phyloP scores from a whole-genome alignment of 208 protist genomes.

The Chromosphaera perkinsii region DNA sequence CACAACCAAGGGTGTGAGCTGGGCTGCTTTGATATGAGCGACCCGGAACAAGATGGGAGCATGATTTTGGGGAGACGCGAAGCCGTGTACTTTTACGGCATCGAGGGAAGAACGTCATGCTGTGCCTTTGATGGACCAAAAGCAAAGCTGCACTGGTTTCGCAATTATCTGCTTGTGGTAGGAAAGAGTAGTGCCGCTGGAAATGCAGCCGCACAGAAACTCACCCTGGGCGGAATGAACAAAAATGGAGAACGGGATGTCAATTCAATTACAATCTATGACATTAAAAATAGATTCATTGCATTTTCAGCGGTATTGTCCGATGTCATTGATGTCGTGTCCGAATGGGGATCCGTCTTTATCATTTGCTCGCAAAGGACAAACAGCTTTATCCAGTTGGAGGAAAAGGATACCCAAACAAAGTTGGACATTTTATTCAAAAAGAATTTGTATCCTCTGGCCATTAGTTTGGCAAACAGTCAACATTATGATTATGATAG shows the following conservation, averaged over 20 bases:
- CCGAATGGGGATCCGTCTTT: conserved; percentile 70
- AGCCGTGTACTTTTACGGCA: conserved; percentile 60
- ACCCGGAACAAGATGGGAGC: conserved; percentile 26
- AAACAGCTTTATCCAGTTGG: conserved; percentile 50
- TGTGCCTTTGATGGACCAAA: conserved; percentile 65
- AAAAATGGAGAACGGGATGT: background rate
- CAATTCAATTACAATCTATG: conserved; percentile 61
- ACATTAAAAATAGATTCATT: conserved; percentile 76
- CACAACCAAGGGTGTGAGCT: conserved; percentile 2
- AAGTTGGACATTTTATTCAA: conserved; percentile 89
- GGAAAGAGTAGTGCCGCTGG: background rate
- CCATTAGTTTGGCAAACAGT: conserved; percentile 72
- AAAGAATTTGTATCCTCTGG: conserved; percentile 83
- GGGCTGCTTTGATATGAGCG: conserved; percentile 7
- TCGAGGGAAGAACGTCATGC: conserved; percentile 59
- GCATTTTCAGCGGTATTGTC: conserved; percentile 67
- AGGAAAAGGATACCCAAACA: conserved; percentile 78
- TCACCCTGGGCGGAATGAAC: background rate
- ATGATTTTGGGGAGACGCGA: conserved; percentile 33
- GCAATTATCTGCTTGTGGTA: conserved; percentile 73
- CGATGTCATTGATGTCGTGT: conserved; percentile 66
- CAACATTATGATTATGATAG: conserved; percentile 60
- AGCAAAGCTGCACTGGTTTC: conserved; percentile 63
- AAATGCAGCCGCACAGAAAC: background rate
- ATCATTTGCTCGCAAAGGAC: conserved; percentile 63